These are phyloP conservation scores for Trichosporon sp. DNA, from an alignment of 1,284 basidiomycete genomes.

Conservation along the genomic window DNA sequence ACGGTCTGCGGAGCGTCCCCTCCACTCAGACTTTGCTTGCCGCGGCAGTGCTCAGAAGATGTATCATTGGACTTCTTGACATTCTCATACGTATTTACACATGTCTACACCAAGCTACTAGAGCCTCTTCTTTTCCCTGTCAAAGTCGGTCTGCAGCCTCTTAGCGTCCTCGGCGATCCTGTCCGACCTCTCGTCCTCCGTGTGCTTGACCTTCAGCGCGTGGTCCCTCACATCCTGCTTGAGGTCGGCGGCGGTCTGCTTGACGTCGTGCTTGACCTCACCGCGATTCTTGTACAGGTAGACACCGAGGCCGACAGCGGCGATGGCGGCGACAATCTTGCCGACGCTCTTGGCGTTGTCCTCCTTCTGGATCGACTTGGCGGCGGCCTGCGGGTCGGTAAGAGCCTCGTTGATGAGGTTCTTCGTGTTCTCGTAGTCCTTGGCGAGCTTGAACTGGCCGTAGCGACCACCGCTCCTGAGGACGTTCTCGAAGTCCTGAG, in stretches of 20 bases:
- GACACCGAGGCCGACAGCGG: background rate
- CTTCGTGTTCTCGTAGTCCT: slow-evolving; percentile 3
- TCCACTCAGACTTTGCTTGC: too few species aligned
- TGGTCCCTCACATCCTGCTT: background rate
- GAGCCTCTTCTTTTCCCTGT: background rate
- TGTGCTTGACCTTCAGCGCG: background rate
- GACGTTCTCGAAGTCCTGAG: background rate
- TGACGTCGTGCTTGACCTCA: background rate
- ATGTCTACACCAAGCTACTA: background rate
- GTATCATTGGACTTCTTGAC: too few species aligned
- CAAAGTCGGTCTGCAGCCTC: background rate
- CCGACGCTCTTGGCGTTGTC: slow-evolving; percentile 1
- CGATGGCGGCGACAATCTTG: background rate
- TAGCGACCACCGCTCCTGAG: background rate
- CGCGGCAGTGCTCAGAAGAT: too few species aligned
- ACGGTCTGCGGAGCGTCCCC: too few species aligned
- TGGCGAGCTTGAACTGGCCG: background rate
- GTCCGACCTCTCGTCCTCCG: background rate
- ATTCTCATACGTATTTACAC: background rate
- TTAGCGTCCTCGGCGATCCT: background rate
- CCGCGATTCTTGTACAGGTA: background rate
- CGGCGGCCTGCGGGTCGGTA: background rate
- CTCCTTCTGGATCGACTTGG: background rate
- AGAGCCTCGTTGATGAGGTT: background rate
- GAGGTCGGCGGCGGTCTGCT: background rate